Base-by-base conservation (phyloP, 2,329 filamentous ascomycete species). In the Aspergillus ustus region DNA sequence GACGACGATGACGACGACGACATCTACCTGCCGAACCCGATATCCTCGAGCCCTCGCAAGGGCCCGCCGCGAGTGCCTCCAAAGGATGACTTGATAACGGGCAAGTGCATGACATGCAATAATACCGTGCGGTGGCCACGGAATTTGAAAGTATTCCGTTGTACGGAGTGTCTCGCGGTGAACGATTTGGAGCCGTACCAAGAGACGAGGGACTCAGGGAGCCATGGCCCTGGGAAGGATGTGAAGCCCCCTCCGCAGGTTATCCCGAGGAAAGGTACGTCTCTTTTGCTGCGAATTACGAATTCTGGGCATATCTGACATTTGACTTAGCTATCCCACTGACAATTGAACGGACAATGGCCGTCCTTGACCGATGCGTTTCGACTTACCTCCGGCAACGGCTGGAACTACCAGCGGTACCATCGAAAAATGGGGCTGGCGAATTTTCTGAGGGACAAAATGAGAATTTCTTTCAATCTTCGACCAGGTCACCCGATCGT, bases 51-150 rank as follows among this genome's bases (percentile, higher is more conserved):
- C 64, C 77, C 77, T 61, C 77, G 78, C 69, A 75, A 81, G 69
- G 72, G 71, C 57, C 51, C 61, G 56, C 52, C 65, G 25, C 70
- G 69, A 44, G 65, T 72, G 57, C 74, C 77, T n/a, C 72, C 79
- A 20, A 81, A 82, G 66, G 86, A 83, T 67, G 87, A 91, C 67
- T 86, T 89, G 70, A 81, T 83, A 29, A 89, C 87, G 34, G 90
- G 91, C 22, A 88, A 87, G 69, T 97, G 93, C 74, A 93, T 94
- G 86, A 93, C 92, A 37, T 97, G 93, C 75, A 91, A 89, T 69
- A 90, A 90, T 58, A 86, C 88, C 59, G 89, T 96, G 66, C 85
- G 90, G 60, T 96, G 92, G 89, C 92, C 92, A 2, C 86, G 84
- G 64, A 86, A 89, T 57, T 78, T 93, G 63, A 85, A 85, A 40